These are phyloP conservation scores for Anacardium occidentale DNA, from an alignment of 345 rosid genomes.

Conservation along the genomic window DNA sequence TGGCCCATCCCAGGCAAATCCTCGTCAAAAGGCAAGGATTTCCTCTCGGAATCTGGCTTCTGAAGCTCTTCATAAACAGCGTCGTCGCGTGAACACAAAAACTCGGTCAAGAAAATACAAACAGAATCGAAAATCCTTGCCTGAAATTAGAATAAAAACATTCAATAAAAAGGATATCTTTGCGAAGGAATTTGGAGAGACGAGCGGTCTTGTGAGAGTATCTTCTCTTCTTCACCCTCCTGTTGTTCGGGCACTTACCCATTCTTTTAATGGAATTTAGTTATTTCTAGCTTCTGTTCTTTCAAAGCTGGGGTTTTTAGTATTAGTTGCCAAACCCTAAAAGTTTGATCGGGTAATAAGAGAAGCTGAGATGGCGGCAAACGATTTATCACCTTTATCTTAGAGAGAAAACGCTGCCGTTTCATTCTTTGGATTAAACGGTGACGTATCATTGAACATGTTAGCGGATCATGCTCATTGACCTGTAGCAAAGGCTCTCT, in stretches of 20 bases:
- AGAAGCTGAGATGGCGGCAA: not conserved
- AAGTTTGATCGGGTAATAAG: too few relatives aligned
- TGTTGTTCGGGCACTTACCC: constrained; percentile 71
- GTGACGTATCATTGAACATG: too few relatives aligned
- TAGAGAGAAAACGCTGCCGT: not conserved
- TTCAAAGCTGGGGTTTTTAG: constrained; percentile 15
- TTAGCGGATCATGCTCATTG: too few relatives aligned
- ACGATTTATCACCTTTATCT: not conserved
- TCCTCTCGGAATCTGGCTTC: constrained; percentile 55
- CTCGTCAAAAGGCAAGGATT: constrained; percentile 62
- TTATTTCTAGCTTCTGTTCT: too few relatives aligned
- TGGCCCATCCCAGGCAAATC: constrained; percentile 99
- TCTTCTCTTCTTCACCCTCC: constrained; percentile 95
- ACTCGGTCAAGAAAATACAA: constrained; percentile 36
- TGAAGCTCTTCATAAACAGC: constrained; percentile 76
- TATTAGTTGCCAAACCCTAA: not conserved
- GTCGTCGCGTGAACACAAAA: constrained; percentile 60
- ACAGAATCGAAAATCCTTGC: not conserved
- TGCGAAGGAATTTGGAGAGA: constrained; percentile 70
- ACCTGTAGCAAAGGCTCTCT: too few relatives aligned
- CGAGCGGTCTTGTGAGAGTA: constrained; percentile 90
- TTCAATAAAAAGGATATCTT: constrained; percentile 61
- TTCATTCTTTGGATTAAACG: not conserved
- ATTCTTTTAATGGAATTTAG: constrained; percentile 22
- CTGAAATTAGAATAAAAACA: not conserved